A percentile compares a stretch with the other conserved stretches of the same genome.
Conservation (phyloP, 179 eudicot genomes). For the Kewa caespitosa region DNA sequence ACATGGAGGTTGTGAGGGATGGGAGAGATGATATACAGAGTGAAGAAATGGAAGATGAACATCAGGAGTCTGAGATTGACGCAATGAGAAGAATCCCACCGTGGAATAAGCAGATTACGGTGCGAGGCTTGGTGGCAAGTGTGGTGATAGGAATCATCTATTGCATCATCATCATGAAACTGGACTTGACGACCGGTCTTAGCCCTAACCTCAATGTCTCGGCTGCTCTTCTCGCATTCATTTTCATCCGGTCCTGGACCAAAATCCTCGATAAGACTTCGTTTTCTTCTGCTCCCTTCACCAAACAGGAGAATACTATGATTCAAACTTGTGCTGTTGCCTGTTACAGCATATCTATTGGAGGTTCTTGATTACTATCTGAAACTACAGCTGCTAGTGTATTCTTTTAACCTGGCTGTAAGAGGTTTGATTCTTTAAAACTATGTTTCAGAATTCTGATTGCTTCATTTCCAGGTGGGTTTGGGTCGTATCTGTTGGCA, state of each 20-base stretch:
- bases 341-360: constrained; percentile 62
- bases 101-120: constrained; percentile 57
- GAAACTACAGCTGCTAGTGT: too few relatives aligned
- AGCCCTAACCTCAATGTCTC: constrained; percentile 67
- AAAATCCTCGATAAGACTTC: constrained; percentile 47
- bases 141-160: constrained; percentile 50
- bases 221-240: constrained; percentile 63
- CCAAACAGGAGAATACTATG: constrained; percentile 61
- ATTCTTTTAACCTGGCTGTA: too few relatives aligned
- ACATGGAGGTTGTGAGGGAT: too few relatives aligned
- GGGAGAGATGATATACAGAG: too few relatives aligned
- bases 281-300: constrained; percentile 44
- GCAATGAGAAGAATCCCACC: constrained; percentile 30
- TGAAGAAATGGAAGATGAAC: too few relatives aligned
- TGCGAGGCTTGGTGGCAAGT: constrained; percentile 55
- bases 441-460: too few relatives aligned
- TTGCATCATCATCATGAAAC: constrained; percentile 64
- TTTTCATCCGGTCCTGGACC: constrained; percentile 52
- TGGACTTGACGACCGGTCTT: constrained; percentile 62
- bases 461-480: constrained; percentile 69
- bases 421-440: too few relatives aligned
- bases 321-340: constrained; percentile 78
- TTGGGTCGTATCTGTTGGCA: constrained; percentile 64
- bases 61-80: too few relatives aligned
- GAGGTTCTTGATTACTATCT: too few relatives aligned